Conservation (phyloP, 2,329 filamentous ascomycete species). For the Escovopsis sp. region DNA sequence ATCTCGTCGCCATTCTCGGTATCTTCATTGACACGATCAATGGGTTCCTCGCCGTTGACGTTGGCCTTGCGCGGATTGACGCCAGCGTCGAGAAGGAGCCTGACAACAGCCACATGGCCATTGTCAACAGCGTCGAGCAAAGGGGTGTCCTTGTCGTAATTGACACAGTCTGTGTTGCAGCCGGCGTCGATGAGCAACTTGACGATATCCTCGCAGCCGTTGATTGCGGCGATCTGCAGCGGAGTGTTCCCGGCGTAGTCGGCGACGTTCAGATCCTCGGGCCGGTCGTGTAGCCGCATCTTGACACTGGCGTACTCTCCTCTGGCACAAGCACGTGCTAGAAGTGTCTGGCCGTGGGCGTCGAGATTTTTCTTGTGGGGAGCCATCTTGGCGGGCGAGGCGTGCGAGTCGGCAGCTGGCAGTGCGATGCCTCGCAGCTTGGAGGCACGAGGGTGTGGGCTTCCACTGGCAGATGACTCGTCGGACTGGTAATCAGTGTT, state of each 20-base stretch:
- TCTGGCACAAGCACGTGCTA: slow-evolving; percentile 80
- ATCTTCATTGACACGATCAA: slow-evolving; percentile 66
- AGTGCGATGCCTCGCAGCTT: slow-evolving; percentile 42
- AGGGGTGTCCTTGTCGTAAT: slow-evolving; percentile 80
- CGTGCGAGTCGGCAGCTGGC: slow-evolving; percentile 42
- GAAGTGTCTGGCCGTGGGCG: slow-evolving; percentile 76
- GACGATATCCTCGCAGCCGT: slow-evolving; percentile 77
- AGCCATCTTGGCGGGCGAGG: slow-evolving; percentile 52
- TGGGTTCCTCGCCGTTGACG: slow-evolving; percentile 79
- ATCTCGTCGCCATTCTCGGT: slow-evolving; percentile 70
- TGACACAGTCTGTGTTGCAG: slow-evolving; percentile 66
- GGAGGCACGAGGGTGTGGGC: slow-evolving; percentile 43
- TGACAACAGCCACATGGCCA: slow-evolving; percentile 77
- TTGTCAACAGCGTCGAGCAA: slow-evolving; percentile 95
- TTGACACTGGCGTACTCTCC: slow-evolving; percentile 71
- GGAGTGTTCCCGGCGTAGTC: slow-evolving; percentile 97
- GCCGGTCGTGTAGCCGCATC: slow-evolving; percentile 58
- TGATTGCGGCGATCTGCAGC: slow-evolving; percentile 79
- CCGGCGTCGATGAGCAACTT: slow-evolving; percentile 72
- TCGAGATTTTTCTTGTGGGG: slow-evolving; percentile 79
- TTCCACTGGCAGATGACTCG: slow-evolving; percentile 47
- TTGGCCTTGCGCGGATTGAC: slow-evolving; percentile 88
- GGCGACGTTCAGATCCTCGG: slow-evolving; percentile 74
- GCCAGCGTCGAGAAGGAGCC: slow-evolving; percentile 66
- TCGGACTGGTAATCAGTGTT: slow-evolving; percentile 54